Conservation (phyloP, 169 alveolate genomes). For the Eimeria maxima region DNA sequence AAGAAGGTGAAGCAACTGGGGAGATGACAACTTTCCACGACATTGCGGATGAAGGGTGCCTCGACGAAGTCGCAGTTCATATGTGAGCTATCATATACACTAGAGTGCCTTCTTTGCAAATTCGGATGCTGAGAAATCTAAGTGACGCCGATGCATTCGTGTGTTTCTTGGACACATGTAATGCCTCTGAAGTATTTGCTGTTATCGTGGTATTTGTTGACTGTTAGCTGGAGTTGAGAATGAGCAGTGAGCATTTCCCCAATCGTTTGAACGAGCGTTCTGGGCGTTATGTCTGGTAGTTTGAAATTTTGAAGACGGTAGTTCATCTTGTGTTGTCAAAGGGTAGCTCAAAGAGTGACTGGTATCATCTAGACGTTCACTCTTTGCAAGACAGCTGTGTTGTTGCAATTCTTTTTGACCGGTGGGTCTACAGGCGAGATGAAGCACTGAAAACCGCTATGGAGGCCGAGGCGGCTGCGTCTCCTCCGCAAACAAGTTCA, state of each 20-base stretch:
- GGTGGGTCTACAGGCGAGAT: conserved; percentile 54
- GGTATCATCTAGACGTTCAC: background rate
- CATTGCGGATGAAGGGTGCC: conserved; percentile 73
- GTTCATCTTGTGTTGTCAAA: background rate
- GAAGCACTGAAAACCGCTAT: conserved; percentile 55
- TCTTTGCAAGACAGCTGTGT: background rate
- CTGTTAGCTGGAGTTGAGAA: background rate
- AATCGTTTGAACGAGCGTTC: background rate
- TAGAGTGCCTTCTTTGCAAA: background rate
- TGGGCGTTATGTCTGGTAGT: background rate
- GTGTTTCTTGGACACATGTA: background rate
- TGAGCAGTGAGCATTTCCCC: background rate
- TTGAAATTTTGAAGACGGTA: background rate
- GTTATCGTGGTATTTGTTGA: background rate
- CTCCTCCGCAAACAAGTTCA: background rate
- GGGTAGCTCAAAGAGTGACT: background rate
- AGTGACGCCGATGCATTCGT: background rate
- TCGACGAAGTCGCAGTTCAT: conserved; percentile 74
- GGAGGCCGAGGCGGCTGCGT: conserved; percentile 13
- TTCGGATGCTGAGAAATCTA: background rate
- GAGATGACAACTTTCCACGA: conserved; percentile 75
- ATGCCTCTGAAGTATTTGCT: background rate
- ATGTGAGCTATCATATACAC: background rate
- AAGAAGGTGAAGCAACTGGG: conserved; percentile 36
- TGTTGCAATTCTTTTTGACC: background rate